phyloP scores from a whole-genome alignment of 2,329 filamentous ascomycete genomes.

The Nemania abortiva region DNA sequence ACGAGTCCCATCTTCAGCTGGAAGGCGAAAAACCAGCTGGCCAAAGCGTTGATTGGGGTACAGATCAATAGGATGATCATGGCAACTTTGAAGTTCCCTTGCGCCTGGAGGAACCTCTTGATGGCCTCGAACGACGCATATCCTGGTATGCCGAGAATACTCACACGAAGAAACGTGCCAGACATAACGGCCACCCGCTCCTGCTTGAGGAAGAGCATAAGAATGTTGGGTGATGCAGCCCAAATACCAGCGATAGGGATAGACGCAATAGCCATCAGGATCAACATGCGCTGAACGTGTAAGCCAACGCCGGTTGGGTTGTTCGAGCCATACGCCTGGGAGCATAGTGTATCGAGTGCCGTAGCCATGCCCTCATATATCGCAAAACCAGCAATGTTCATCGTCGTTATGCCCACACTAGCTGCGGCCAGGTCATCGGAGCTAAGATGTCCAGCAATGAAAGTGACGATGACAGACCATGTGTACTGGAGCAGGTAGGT shows the following conservation, averaged over 20 bases:
- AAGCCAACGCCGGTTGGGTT: conserved; percentile 62
- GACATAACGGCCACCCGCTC: conserved; percentile 60
- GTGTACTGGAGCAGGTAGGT: conserved; percentile 67
- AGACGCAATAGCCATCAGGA: conserved; percentile 61
- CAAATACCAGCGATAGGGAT: conserved; percentile 63
- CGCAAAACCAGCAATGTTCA: conserved; percentile 65
- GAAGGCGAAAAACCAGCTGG: conserved; percentile 64
- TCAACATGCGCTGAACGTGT: conserved; percentile 65
- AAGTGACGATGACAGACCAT: conserved; percentile 63
- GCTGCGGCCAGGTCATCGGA: conserved; percentile 65
- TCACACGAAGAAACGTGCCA: conserved; percentile 61
- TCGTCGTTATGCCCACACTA: conserved; percentile 65
- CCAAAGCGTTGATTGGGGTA: conserved; percentile 61
- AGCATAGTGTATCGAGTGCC: conserved; percentile 64
- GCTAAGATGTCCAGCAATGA: conserved; percentile 65
- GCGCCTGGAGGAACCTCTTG: conserved; percentile 67
- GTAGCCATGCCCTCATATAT: conserved; percentile 66
- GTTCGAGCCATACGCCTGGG: conserved; percentile 64
- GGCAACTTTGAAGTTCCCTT: conserved; percentile 62
- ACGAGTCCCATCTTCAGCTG: conserved; percentile 59
- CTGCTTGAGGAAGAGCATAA: conserved; percentile 61
- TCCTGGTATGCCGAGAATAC: conserved; percentile 63
- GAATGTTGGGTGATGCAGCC: conserved; percentile 60
- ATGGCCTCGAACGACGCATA: conserved; percentile 66
- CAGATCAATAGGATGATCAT: conserved; percentile 61